These are phyloP conservation scores for Chaetomium fimeti DNA, from an alignment of 495 filamentous ascomycete species.

Conservation along the genomic window DNA sequence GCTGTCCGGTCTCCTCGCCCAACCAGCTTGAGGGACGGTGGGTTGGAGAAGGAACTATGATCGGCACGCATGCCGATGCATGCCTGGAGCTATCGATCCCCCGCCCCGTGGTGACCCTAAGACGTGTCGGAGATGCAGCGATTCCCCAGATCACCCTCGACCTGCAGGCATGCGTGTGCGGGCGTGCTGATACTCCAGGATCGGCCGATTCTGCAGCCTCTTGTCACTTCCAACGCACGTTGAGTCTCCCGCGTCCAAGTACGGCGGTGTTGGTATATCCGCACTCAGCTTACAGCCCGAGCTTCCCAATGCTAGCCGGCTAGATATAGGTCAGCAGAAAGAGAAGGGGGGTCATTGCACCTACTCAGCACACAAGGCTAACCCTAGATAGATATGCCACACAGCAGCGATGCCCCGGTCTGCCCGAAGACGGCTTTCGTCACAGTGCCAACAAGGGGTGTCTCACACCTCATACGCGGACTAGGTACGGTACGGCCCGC, in stretches of 20 bases:
- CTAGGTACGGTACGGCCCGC: slow-evolving; percentile 8
- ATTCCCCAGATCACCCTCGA: background rate
- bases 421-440: background rate
- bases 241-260: background rate
- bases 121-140: background rate
- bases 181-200: background rate
- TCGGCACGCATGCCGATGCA: slow-evolving; percentile 1
- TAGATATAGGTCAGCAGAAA: background rate
- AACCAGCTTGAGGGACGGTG: no score
- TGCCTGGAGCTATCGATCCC: background rate
- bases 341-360: background rate
- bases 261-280: background rate
- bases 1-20: no score
- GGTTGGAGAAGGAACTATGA: background rate
- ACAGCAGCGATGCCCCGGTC: background rate
- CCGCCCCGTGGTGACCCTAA: background rate
- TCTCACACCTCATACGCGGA: background rate
- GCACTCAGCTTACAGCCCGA: background rate
- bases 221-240: background rate
- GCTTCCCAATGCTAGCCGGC: no score
- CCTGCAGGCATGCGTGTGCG: background rate
- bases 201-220: background rate
- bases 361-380: background rate
- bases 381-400: background rate
- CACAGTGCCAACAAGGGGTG: background rate